Conservation (phyloP, 371 early-diverging fungal species). For the Mortierella sp. region DNA sequence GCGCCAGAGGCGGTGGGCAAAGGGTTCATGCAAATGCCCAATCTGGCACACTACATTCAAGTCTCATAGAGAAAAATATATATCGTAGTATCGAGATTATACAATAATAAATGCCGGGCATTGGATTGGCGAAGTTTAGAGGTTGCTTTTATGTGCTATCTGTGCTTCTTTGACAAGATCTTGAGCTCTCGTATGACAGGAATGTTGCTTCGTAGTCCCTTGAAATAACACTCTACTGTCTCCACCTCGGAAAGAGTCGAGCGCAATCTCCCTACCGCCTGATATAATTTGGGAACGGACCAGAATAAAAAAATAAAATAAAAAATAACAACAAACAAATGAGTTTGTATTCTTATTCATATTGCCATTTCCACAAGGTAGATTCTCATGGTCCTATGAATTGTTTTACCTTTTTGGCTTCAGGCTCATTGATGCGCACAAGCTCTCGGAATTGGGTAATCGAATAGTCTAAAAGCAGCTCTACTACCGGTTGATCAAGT, state of each 20-base stretch:
- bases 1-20: slow-evolving; percentile 42
- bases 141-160: background rate
- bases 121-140: background rate
- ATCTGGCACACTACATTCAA: slow-evolving; percentile 52
- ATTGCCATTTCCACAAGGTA: too few relatives aligned
- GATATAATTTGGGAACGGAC: background rate
- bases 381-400: too few relatives aligned
- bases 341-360: too few relatives aligned
- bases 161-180: slow-evolving; percentile 26
- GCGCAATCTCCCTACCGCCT: slow-evolving; percentile 30
- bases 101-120: slow-evolving; percentile 8
- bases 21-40: slow-evolving; percentile 56
- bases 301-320: too few relatives aligned
- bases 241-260: slow-evolving; percentile 25
- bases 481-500: slow-evolving; percentile 32
- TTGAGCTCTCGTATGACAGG: slow-evolving; percentile 43
- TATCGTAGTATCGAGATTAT: slow-evolving; percentile 6
- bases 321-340: too few relatives aligned
- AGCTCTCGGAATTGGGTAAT: slow-evolving; percentile 26
- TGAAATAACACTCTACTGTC: slow-evolving; percentile 36
- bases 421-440: slow-evolving; percentile 17
- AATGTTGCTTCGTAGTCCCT: slow-evolving; percentile 18
- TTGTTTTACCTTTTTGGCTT: slow-evolving; percentile 28
- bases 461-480: slow-evolving; percentile 14
- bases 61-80: slow-evolving; percentile 19